Base-by-base conservation (phyloP, 179 eudicot species). In the Spinacia oleracea region DNA sequence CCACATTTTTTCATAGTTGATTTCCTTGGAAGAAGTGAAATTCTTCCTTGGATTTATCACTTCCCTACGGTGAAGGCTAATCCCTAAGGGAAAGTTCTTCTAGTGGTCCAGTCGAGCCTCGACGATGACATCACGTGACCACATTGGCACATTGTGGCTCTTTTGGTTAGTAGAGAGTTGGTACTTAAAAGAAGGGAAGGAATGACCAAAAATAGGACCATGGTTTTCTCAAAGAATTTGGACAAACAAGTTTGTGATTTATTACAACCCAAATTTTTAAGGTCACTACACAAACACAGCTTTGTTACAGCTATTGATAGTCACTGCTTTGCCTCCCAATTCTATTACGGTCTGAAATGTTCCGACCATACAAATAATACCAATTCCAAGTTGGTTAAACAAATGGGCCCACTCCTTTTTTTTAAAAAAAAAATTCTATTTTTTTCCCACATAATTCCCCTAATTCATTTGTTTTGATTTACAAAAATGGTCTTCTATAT, bases 301-400 rank as follows among this genome's bases (percentile, higher is more conserved):
- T 29, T 59, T 81, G 55, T 34, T 77, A 77, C 77, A 81, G 78
- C 81, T 77, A 64, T 75, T 50, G 59, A 80, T 81, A 77, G 80
- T 60, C 80, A 81, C 75, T 23, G 29, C 32, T 66, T 75, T 82
- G 85, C 77, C 63, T 82, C 85, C 79, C 79, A 63, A 31, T 35
- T 70, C 60, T 75, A 75, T 70, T 70, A 79, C 80, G 34, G 73
- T 77, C 63, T 48, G 21, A 71, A 7, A 23, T 5, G 31, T 71
- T 64, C 79, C 77, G 77, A 79, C 85, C 77, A 83, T 46, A 11
- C 34, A 25, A 25, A 51, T 25, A 14, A 10, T 1, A 25, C 35
- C 77, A 31, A 35, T 79, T 48, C 55, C 66, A 42, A 73, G 32
- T 48, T 65, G 34, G 62, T 25, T 32, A 48, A 43, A n/a, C n/a